Evolutionary conservation across 139 green algal genomes (phyloP).

Genomic region (Haematococcus lacustris): DNA sequence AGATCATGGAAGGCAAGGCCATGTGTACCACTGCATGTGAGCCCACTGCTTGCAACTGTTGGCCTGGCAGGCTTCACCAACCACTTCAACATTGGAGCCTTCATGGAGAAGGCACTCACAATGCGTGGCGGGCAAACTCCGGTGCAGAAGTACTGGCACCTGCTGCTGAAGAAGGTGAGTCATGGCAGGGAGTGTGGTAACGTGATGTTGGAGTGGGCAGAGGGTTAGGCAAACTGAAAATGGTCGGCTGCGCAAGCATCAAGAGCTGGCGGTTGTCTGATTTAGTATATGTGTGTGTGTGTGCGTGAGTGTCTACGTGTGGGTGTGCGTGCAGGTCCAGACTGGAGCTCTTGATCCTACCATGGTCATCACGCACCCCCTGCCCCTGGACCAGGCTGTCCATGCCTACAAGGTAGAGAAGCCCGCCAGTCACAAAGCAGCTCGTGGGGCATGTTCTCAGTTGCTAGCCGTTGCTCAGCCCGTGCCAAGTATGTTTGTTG

Average conservation of each 20-base stretch:
- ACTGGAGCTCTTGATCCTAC: conserved; percentile 41
- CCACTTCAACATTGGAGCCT: conserved; percentile 67
- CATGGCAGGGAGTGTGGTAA: neutral
- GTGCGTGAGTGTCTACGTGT: neutral
- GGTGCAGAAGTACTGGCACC: conserved; percentile 48
- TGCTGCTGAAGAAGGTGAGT: conserved; percentile 39
- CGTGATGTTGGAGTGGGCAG: too few species aligned
- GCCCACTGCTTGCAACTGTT: too few species aligned
- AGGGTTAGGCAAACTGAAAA: too few species aligned
- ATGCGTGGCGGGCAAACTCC: conserved; percentile 40
- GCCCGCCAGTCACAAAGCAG: too few species aligned
- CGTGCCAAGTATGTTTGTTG: neutral
- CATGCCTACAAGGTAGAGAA: conserved; percentile 61
- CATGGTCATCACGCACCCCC: conserved; percentile 61
- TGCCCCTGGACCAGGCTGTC: conserved; percentile 47
- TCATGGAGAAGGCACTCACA: conserved; percentile 80
- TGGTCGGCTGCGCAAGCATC: too few species aligned
- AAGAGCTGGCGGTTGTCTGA: too few species aligned
- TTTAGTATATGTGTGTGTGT: too few species aligned
- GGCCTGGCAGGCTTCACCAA: conserved; percentile 52
- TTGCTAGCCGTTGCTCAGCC: neutral
- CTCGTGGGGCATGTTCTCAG: neutral
- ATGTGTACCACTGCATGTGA: too few species aligned
- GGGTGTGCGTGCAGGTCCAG: conserved; percentile 9
- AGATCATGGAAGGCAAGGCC: too few species aligned